These are phyloP conservation scores for Linanthus parryae DNA, from an alignment of 148 eudicot genomes.

Conservation along the genomic window DNA sequence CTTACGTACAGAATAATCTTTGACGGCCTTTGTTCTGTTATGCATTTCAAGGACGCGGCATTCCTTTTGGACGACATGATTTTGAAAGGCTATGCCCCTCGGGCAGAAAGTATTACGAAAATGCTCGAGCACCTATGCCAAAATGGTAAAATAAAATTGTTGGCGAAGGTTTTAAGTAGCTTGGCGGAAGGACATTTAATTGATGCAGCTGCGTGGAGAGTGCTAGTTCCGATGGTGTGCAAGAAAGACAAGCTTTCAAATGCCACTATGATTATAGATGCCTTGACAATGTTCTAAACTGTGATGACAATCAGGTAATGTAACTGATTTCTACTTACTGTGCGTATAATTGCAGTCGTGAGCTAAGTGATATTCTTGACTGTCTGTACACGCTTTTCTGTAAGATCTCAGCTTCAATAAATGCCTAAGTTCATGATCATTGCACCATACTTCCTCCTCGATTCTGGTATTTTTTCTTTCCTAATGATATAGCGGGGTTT, in stretches of 20 bases:
- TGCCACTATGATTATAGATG: conserved; percentile 23
- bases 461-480: not conserved
- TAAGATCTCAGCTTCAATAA: not conserved
- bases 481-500: too few relatives aligned
- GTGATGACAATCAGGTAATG: not conserved
- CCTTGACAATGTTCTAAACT: conserved; percentile 11
- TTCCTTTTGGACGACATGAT: conserved; percentile 76
- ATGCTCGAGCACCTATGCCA: conserved; percentile 27
- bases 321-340: not conserved
- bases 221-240: conserved; percentile 30
- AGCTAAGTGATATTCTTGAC: too few relatives aligned
- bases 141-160: conserved; percentile 26
- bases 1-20: conserved; percentile 52
- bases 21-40: conserved; percentile 43
- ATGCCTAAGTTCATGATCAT: not conserved
- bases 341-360: too few relatives aligned
- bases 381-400: too few relatives aligned
- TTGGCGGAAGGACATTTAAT: conserved; percentile 38
- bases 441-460: not conserved
- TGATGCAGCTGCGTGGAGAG: conserved; percentile 45
- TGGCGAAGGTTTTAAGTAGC: conserved; percentile 32
- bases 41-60: conserved; percentile 47
- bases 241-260: conserved; percentile 12
- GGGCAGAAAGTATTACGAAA: conserved; percentile 27
- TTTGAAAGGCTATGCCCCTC: conserved; percentile 54